phyloP scores from a whole-genome alignment of 345 rosid genomes.

The Erysimum cheiranthoides region DNA sequence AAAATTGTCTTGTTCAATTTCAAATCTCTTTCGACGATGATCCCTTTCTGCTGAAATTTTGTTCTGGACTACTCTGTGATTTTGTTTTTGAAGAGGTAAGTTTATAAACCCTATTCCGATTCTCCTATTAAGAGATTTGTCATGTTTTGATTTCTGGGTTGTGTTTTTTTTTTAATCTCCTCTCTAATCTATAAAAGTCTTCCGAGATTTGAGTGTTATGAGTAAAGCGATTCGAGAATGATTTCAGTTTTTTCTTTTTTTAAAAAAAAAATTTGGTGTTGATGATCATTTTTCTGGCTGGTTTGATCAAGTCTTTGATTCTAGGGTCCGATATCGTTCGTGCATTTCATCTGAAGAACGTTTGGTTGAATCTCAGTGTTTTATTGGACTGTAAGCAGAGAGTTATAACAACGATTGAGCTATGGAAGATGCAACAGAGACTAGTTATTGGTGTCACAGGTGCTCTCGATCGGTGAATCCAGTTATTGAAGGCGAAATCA shows the following conservation, averaged over 20 bases:
- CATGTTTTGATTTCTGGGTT: background rate
- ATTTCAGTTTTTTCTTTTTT: background rate
- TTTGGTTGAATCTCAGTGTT: conserved; percentile 4
- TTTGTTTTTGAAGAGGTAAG: conserved; percentile 15
- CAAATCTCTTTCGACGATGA: background rate
- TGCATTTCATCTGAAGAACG: background rate
- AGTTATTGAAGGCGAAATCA: conserved; percentile 44
- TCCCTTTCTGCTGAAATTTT: background rate
- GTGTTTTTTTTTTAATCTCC: background rate
- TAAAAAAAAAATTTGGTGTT: background rate
- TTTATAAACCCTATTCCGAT: conserved; percentile 8
- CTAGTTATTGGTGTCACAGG: conserved; percentile 52
- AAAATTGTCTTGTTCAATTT: background rate
- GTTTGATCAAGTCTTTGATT: conserved; percentile 27
- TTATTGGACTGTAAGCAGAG: conserved; percentile 22
- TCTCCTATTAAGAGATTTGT: background rate
- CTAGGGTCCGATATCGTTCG: background rate
- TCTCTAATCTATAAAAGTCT: background rate
- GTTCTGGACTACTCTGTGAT: background rate
- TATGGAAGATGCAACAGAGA: conserved; percentile 44
- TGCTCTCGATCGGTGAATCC: conserved; percentile 62
- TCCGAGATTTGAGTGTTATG: background rate
- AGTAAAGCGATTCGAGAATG: background rate
- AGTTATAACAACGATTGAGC: conserved; percentile 8
- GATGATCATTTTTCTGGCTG: background rate